phyloP scores from a whole-genome alignment of 2,329 filamentous ascomycete species.

The Onygenales sp. region DNA sequence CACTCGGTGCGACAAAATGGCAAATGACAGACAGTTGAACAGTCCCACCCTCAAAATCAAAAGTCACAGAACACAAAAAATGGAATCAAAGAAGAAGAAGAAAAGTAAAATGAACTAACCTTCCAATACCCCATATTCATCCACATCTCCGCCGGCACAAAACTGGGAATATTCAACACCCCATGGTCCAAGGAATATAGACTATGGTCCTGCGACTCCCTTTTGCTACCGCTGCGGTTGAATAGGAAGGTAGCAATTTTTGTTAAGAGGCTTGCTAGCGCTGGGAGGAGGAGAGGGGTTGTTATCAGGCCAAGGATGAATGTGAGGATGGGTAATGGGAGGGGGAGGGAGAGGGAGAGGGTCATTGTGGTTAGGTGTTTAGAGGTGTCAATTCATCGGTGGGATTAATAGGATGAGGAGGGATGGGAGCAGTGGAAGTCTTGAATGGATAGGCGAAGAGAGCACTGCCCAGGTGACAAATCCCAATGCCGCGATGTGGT shows the following conservation, averaged over 20 bases:
- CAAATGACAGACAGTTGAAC: too few relatives aligned
- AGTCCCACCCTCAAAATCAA: not conserved
- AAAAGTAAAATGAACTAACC: conserved; percentile 16
- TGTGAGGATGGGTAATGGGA: not conserved
- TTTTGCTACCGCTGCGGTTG: not conserved
- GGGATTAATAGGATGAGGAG: too few relatives aligned
- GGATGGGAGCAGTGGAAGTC: too few relatives aligned
- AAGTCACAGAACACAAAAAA: not conserved
- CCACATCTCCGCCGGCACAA: conserved; percentile 47
- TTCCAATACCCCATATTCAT: conserved; percentile 57
- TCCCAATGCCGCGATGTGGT: too few relatives aligned
- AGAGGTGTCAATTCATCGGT: too few relatives aligned
- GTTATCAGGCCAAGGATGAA: not conserved
- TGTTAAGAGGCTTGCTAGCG: not conserved
- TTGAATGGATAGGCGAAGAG: too few relatives aligned
- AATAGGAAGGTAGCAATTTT: not conserved
- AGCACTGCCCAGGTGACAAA: too few relatives aligned
- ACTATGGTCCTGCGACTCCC: not conserved
- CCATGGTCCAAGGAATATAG: conserved; percentile 48
- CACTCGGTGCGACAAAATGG: too few relatives aligned
- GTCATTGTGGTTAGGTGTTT: not conserved
- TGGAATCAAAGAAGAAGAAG: not conserved
- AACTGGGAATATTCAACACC: conserved; percentile 40
- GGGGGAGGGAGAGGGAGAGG: not conserved
- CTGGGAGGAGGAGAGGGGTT: not conserved